Evolutionary conservation across 805 yeast genomes (phyloP).

Genomic region (Ogataea zsoltii): DNA sequence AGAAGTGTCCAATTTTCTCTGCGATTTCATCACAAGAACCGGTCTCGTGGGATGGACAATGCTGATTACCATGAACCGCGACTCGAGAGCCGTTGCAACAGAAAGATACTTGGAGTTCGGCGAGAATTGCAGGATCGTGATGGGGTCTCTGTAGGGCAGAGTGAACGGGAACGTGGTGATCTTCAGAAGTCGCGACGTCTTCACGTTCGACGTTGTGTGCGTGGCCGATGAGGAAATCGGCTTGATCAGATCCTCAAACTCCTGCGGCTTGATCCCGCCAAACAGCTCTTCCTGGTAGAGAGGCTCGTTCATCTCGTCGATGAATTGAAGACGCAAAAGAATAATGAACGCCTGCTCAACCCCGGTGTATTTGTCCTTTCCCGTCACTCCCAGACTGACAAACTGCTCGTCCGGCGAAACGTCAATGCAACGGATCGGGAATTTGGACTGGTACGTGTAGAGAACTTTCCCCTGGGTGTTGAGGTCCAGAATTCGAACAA

Average conservation of each 20-base stretch:
- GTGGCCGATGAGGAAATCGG: slow-evolving; percentile 16
- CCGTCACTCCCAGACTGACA: slow-evolving; percentile 81
- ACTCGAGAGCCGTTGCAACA: slow-evolving; percentile 76
- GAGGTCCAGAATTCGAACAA: slow-evolving; percentile 64
- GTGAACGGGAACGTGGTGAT: slow-evolving; percentile 47
- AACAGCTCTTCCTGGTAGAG: neutral
- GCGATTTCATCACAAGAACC: slow-evolving; percentile 65
- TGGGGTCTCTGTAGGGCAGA: slow-evolving; percentile 84
- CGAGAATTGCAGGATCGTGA: slow-evolving; percentile 72
- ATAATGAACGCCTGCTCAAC: slow-evolving; percentile 77
- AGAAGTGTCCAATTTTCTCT: slow-evolving; percentile 60
- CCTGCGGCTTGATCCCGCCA: slow-evolving; percentile 8
- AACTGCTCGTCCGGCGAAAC: slow-evolving; percentile 63
- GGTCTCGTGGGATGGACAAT: slow-evolving; percentile 65
- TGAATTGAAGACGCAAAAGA: slow-evolving; percentile 39
- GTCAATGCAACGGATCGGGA: slow-evolving; percentile 79
- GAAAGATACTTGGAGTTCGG: slow-evolving; percentile 67
- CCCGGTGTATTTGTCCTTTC: slow-evolving; percentile 66
- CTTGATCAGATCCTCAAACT: slow-evolving; percentile 19
- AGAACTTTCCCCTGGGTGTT: slow-evolving; percentile 58
- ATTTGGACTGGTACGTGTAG: slow-evolving; percentile 66
- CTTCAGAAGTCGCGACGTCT: slow-evolving; percentile 9
- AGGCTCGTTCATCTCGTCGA: slow-evolving; percentile 10
- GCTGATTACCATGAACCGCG: slow-evolving; percentile 75
- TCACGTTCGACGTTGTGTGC: slow-evolving; percentile 6